phyloP scores from a whole-genome alignment of 495 filamentous ascomycete genomes.

The Aspergillus olivimuriae region DNA sequence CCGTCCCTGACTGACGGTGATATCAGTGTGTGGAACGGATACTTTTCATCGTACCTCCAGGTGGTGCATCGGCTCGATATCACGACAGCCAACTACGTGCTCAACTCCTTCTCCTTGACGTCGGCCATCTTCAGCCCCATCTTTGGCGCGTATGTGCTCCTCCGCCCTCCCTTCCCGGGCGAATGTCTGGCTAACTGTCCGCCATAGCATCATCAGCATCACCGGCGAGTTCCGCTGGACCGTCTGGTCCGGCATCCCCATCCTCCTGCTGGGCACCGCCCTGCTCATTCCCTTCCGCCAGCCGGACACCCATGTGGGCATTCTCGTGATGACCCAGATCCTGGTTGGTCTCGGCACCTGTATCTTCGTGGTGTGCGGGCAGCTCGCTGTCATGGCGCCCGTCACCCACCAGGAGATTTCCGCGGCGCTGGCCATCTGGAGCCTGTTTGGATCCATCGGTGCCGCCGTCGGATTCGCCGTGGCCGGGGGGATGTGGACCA shows the following conservation, averaged over 20 bases:
- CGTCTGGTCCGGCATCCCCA: constrained; percentile 45
- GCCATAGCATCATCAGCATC: constrained; percentile 45
- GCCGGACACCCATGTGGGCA: constrained; percentile 49
- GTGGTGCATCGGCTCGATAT: constrained; percentile 57
- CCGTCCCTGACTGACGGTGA: too few species aligned
- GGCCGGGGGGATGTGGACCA: constrained; percentile 61
- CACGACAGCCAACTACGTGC: constrained; percentile 48
- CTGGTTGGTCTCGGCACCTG: constrained; percentile 60
- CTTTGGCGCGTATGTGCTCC: constrained; percentile 26
- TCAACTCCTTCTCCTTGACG: constrained; percentile 43
- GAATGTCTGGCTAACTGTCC: constrained; percentile 29
- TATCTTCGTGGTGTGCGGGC: constrained; percentile 53
- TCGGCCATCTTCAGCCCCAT: constrained; percentile 37
- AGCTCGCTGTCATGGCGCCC: constrained; percentile 64
- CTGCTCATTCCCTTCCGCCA: constrained; percentile 64
- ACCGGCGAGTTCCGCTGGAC: constrained; percentile 51
- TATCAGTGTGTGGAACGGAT: constrained; percentile 46
- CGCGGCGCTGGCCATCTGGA: constrained; percentile 56
- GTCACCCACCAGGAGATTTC: constrained; percentile 60
- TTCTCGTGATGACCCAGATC: constrained; percentile 67
- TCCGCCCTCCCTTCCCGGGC: neutral
- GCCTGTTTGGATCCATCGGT: constrained; percentile 58
- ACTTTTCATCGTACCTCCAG: constrained; percentile 68
- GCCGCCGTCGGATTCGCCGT: constrained; percentile 59
- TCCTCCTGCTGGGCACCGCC: constrained; percentile 49